Evolutionary conservation across 768 basidiomycete genomes (phyloP), one percentile per base, ranked within the genome.

Genomic region (Auriculariales sp.): DNA sequence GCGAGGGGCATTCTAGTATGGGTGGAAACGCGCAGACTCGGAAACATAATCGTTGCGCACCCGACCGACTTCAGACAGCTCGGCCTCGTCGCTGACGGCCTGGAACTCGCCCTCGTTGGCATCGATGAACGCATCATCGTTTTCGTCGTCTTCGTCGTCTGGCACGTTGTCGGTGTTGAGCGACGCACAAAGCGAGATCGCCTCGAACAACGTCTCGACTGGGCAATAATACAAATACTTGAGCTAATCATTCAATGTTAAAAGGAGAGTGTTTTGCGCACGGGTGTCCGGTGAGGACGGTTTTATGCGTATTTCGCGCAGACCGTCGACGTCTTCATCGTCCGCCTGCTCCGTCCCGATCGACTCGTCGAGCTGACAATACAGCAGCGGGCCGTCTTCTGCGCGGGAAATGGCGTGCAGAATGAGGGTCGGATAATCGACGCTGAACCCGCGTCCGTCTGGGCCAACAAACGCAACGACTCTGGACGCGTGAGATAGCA

Each of bases 321-420:
- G 81, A 6, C 76, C 71, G 34, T 63, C 54, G 49, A 61, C 63
- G 17, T 71, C 69, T 30, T 68, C 70, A 25, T 62, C 63, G 28
- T 71, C 64, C 14, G 61, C 57, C 22, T 56, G 46, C 1, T 64
- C 31, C 65, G 67, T 58, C 29, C 55, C 59, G 17, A 61, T 66
- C n/a, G 66, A 65, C 46, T 89, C 89, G 57, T 95, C 93, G 10
- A 98, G 75, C 57, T 99, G 95, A 61, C 92, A 95, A 64, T 97
- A 98, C 60, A 98, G 75, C 5, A 79, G 83, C 3, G 86, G 80
- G 0, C 70, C 72, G 7, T 65, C 53, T 35, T 78, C 75, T 2
- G 74, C 72, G 39, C 90, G 81, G 1, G 91, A 88, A 49, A 93
- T 75, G 24, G 95, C 95, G 58, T 99, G 95, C 2, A 99, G 75